Conservation (phyloP, 129 eudicot genomes). For the carrot (Daucus carota) region DH1_v3.0 NC_030381.2:31800501-31801000, state of each 20-base stretch:
- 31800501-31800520: neutral
- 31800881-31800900: too few species aligned
- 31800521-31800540: neutral
- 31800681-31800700: constrained; percentile 32
- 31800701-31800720: constrained; percentile 28
- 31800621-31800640: neutral
- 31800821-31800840: too few species aligned
- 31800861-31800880: too few species aligned
- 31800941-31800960: too few species aligned
- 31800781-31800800: too few species aligned
- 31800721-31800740: neutral
- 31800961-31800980: too few species aligned
- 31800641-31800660: neutral
- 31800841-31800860: too few species aligned
- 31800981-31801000: too few species aligned
- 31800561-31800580: constrained; percentile 53
- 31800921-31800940: too few species aligned
- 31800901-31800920: too few species aligned
- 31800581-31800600: constrained; percentile 16
- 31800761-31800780: too few species aligned
- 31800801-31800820: too few species aligned
- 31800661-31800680: constrained; percentile 26
- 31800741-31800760: neutral
- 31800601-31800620: neutral
- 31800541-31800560: constrained; percentile 14